phyloP scores from a whole-genome alignment of 192 early-diverging fungal genomes.

The Oehlia diaphana region DNA sequence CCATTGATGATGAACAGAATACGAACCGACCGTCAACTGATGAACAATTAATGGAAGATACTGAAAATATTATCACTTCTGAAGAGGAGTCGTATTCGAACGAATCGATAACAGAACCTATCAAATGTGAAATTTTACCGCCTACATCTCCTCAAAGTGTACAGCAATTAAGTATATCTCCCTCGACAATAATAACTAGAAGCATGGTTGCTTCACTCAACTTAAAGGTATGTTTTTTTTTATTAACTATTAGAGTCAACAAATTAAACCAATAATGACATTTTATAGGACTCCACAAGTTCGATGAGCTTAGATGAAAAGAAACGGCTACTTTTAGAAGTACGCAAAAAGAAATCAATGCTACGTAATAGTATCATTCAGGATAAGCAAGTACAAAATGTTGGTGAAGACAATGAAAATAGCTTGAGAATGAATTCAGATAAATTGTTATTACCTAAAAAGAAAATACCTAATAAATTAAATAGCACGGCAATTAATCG shows the following conservation, averaged over 20 bases:
- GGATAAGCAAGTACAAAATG: background rate
- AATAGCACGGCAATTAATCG: background rate
- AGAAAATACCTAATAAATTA: background rate
- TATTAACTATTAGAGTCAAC: background rate
- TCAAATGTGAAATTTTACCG: background rate
- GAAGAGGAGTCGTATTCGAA: background rate
- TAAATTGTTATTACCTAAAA: background rate
- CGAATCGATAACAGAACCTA: background rate
- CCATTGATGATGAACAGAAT: background rate
- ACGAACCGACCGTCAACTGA: background rate
- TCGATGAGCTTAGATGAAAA: conserved; percentile 10
- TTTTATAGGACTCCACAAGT: background rate
- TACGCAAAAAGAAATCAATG: conserved; percentile 1
- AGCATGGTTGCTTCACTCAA: background rate
- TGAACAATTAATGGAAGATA: background rate
- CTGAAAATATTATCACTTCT: background rate
- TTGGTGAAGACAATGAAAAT: background rate
- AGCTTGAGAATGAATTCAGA: background rate
- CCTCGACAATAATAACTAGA: background rate
- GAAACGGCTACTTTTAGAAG: background rate
- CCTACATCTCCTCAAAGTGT: background rate
- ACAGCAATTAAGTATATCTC: background rate
- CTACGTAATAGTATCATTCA: background rate
- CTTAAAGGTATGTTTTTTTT: background rate
- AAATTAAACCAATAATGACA: background rate